phyloP scores from a whole-genome alignment of 176 grass and related monocot species.

The Carex kokanica region DNA sequence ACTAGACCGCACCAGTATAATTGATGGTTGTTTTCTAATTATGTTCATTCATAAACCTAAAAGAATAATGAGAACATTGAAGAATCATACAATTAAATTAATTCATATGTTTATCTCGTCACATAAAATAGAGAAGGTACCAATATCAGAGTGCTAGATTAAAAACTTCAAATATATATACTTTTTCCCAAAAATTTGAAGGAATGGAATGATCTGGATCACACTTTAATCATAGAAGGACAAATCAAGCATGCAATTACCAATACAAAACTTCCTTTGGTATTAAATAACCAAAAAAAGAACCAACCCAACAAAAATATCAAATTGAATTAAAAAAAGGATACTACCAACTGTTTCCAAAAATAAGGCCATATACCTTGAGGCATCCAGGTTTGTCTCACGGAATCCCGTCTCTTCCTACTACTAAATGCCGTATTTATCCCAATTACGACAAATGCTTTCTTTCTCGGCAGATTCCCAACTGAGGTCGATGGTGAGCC shows the following conservation, averaged over 20 bases:
- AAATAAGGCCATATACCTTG: slow-evolving; percentile 48
- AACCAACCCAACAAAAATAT: not conserved
- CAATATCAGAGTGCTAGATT: not conserved
- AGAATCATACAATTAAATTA: not conserved
- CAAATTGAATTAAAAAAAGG: not conserved
- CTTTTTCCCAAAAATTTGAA: not conserved
- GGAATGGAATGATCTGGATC: not conserved
- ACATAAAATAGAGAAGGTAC: not conserved
- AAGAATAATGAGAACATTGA: not conserved
- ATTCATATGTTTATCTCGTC: not conserved
- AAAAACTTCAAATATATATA: not conserved
- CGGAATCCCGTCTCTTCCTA: slow-evolving; percentile 86
- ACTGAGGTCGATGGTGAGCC: slow-evolving; percentile 6
- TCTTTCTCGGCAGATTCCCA: slow-evolving; percentile 43
- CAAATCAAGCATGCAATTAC: not conserved
- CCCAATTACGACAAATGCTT: slow-evolving; percentile 73
- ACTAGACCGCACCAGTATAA: not conserved
- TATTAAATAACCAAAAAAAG: not conserved
- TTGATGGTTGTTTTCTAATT: slow-evolving; percentile 1
- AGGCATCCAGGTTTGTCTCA: slow-evolving; percentile 91
- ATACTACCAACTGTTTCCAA: not conserved
- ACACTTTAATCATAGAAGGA: not conserved
- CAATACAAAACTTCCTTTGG: not conserved
- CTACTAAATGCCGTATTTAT: slow-evolving; percentile 96
- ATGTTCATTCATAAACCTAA: not conserved